Conservation (phyloP, 2,329 filamentous ascomycete species). For the Pyrenochaeta sp. region DNA sequence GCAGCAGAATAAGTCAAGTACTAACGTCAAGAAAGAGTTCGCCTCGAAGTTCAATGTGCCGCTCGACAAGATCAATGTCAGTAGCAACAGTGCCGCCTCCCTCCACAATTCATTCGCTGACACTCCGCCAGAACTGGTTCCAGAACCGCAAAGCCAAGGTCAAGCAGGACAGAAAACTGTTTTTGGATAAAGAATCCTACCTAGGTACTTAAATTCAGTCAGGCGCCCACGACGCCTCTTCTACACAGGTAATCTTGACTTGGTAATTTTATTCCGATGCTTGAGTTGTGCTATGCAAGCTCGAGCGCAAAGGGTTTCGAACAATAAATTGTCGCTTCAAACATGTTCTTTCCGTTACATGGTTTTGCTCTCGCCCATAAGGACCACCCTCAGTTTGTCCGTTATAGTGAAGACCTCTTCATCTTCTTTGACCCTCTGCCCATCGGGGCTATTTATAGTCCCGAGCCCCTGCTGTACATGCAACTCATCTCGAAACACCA, state of each 20-base stretch:
- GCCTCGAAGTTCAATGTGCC: conserved; percentile 57
- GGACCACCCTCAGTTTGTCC: conserved; percentile 17
- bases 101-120: conserved; percentile 35
- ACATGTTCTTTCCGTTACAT: no score
- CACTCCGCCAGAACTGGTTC: conserved; percentile 58
- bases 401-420: conserved; percentile 26
- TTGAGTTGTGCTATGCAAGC: no score
- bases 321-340: no score
- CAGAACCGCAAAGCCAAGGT: conserved; percentile 61
- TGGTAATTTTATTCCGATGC: no score
- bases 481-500: conserved; percentile 31
- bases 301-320: no score
- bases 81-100: conserved; percentile 38
- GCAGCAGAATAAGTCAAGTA: conserved; percentile 58
- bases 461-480: conserved; percentile 30
- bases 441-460: conserved; percentile 20
- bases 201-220: no score
- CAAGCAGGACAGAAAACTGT: conserved; percentile 61
- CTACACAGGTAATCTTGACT: no score
- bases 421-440: conserved; percentile 26
- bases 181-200: no score
- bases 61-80: conserved; percentile 62
- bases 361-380: conserved; percentile 15
- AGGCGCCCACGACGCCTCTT: no score
- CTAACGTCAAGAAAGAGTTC: conserved; percentile 59